phyloP scores from a whole-genome alignment of 768 basidiomycete genomes.

The Leucocoprinus sp. region DNA sequence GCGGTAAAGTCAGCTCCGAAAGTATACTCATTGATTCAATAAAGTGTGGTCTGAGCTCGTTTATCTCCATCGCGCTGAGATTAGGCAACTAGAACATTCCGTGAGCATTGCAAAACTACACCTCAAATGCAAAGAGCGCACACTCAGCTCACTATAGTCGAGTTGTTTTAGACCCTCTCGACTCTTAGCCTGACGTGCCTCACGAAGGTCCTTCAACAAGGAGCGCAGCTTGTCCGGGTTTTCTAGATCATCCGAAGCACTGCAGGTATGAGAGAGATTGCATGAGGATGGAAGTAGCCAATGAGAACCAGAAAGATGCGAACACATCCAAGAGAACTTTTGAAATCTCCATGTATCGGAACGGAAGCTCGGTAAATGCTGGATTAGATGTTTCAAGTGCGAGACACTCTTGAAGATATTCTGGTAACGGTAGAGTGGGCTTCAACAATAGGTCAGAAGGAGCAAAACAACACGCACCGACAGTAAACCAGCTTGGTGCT shows the following conservation, averaged over 20 bases:
- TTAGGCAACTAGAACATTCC: slow-evolving; percentile 57
- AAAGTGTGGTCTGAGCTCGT: slow-evolving; percentile 89
- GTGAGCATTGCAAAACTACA: not conserved
- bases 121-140: slow-evolving; percentile 25
- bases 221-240: slow-evolving; percentile 78
- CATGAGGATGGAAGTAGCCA: not conserved
- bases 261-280: slow-evolving; percentile 22
- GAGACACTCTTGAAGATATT: slow-evolving; percentile 71
- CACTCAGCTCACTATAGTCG: slow-evolving; percentile 76
- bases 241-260: slow-evolving; percentile 85
- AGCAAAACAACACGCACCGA: slow-evolving; percentile 47
- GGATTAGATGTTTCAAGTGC: slow-evolving; percentile 64
- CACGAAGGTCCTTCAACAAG: slow-evolving; percentile 22
- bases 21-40: slow-evolving; percentile 72
- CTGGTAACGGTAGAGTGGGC: slow-evolving; percentile 29
- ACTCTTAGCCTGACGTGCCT: not conserved
- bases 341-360: slow-evolving; percentile 83
- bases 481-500: slow-evolving; percentile 80
- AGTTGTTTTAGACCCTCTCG: slow-evolving; percentile 63
- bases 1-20: slow-evolving; percentile 36
- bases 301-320: slow-evolving; percentile 20
- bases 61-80: slow-evolving; percentile 85
- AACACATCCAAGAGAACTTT: slow-evolving; percentile 93
- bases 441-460: not conserved
- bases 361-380: slow-evolving; percentile 75